These are phyloP conservation scores for Blastobotrys robertii DNA, from an alignment of 805 yeast species.

Conservation along the genomic window DNA sequence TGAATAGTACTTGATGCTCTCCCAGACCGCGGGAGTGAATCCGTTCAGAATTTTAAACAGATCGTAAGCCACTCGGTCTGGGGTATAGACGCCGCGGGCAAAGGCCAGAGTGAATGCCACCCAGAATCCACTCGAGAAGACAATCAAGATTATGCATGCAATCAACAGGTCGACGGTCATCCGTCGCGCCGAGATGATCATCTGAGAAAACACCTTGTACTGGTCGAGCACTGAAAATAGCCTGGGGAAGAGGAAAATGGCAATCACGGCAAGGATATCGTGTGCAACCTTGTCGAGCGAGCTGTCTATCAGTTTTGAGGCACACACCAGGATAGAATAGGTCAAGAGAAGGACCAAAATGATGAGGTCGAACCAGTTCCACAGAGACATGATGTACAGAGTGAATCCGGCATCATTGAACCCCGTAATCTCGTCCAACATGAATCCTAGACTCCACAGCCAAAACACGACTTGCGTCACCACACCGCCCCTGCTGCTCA, in stretches of 20 bases:
- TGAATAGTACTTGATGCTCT: slow-evolving; percentile 41
- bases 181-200: slow-evolving; percentile 39
- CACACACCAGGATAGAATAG: slow-evolving; percentile 15
- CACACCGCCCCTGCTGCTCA: slow-evolving; percentile 13
- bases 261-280: slow-evolving; percentile 32
- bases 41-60: slow-evolving; percentile 46
- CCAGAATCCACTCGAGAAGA: slow-evolving; percentile 46
- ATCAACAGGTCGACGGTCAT: slow-evolving; percentile 44
- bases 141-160: slow-evolving; percentile 38
- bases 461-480: slow-evolving; percentile 33
- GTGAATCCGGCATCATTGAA: slow-evolving; percentile 36
- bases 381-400: slow-evolving; percentile 39
- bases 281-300: slow-evolving; percentile 10
- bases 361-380: slow-evolving; percentile 42
- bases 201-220: slow-evolving; percentile 42
- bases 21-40: slow-evolving; percentile 53
- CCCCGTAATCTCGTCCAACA: slow-evolving; percentile 38
- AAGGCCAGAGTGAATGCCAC: slow-evolving; percentile 41
- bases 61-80: slow-evolving; percentile 40
- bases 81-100: slow-evolving; percentile 33
- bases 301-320: background rate
- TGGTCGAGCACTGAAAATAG: slow-evolving; percentile 41
- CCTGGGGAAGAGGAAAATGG: slow-evolving; percentile 41
- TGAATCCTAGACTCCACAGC: slow-evolving; percentile 37
- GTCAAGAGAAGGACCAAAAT: slow-evolving; percentile 32